Conservation (phyloP, 2,329 filamentous ascomycete genomes). For the Sporothrix brasiliensis region DNA sequence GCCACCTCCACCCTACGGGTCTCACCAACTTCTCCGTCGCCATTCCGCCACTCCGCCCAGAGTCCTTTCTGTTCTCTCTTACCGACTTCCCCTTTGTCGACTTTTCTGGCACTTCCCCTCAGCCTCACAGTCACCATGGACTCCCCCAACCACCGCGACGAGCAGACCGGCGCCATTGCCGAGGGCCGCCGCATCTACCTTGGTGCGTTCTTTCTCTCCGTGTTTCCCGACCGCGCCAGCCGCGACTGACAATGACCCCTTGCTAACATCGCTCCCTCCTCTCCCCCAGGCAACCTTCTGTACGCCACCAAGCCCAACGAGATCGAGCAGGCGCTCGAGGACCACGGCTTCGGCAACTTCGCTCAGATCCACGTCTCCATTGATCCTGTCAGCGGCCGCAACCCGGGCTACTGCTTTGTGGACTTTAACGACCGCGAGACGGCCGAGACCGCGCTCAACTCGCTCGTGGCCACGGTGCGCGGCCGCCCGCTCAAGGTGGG, state of each 20-base stretch:
- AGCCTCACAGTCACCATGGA: conserved; percentile 26
- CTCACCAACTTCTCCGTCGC: not conserved
- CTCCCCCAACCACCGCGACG: conserved; percentile 20
- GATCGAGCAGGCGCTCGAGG: conserved; percentile 43
- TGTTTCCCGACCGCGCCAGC: not conserved
- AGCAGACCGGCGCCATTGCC: conserved; percentile 28
- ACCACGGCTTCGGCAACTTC: conserved; percentile 44
- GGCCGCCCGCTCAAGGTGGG: conserved; percentile 66
- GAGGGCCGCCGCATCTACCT: conserved; percentile 35
- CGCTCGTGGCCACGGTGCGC: conserved; percentile 58
- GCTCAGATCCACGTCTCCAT: conserved; percentile 68
- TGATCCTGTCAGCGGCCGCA: conserved; percentile 68
- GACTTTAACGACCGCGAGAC: conserved; percentile 62
- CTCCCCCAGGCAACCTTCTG: conserved; percentile 61
- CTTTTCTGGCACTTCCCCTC: not conserved
- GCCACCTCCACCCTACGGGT: not conserved
- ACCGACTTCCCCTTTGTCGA: not conserved
- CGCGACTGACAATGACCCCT: conserved; percentile 49
- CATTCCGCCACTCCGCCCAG: not conserved
- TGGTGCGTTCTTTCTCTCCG: not conserved
- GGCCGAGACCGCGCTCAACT: conserved; percentile 60
- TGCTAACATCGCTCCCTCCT: not conserved
- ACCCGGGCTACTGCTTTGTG: conserved; percentile 75
- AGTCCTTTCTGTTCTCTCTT: no score
- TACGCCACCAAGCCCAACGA: conserved; percentile 53